These are phyloP conservation scores for Zymoseptoria passerinii DNA, from an alignment of 2,329 filamentous ascomycete genomes.

Conservation along the genomic window DNA sequence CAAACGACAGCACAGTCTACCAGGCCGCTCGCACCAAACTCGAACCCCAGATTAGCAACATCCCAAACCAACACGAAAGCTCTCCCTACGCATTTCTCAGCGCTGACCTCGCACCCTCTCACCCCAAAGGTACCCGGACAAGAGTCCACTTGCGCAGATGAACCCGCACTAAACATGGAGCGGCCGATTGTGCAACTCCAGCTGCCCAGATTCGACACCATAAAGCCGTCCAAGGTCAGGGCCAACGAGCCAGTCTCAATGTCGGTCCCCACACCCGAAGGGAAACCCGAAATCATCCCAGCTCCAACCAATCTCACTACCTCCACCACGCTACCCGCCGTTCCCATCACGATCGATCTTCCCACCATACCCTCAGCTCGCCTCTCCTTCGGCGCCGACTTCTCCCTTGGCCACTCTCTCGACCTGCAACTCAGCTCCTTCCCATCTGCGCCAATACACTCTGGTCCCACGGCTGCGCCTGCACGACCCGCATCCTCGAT, in stretches of 20 bases:
- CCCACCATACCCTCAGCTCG: neutral
- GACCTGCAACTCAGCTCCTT: slow-evolving; percentile 15
- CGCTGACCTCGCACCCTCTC: neutral
- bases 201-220: neutral
- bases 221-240: neutral
- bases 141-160: neutral
- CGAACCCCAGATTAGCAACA: neutral
- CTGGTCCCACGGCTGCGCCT: neutral
- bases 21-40: neutral
- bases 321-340: neutral
- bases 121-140: neutral
- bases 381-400: neutral
- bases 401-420: slow-evolving; percentile 7
- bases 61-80: neutral
- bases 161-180: neutral
- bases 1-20: neutral
- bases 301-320: neutral
- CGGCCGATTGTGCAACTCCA: neutral
- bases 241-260: neutral
- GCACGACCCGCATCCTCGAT: neutral
- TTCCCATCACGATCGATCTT: neutral
- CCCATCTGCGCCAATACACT: slow-evolving; percentile 3
- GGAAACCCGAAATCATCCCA: neutral
- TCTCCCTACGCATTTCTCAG: neutral
- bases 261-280: neutral